Base-by-base conservation (phyloP, 2,329 filamentous ascomycete species). In the Cladorrhinum sp. region DNA sequence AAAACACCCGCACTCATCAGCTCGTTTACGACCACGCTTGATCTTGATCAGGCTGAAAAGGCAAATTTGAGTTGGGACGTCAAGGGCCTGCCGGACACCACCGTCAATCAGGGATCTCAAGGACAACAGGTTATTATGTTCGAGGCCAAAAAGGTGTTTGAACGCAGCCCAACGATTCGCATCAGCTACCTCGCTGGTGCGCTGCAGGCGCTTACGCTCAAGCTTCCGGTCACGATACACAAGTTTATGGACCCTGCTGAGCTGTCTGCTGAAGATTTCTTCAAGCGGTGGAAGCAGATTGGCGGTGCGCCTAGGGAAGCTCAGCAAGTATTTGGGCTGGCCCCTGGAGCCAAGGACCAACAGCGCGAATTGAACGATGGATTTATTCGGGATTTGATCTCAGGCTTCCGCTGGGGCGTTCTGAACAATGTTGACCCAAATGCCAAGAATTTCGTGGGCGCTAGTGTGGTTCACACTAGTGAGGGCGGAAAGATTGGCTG, bases 211-310 rank as follows among this genome's bases (percentile, higher is more conserved):
- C 80, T 98, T 41, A 99, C 95, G 0, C 79, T 99, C 45, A 93
- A 96, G 74, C 81, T 99, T 3, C 95, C 95, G 0, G 85, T 99
- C 3, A 80, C 91, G 0, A 85, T 93, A 57, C 93, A 98, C 76
- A 96, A 97, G 73, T 99, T 96, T 72, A 97, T 98, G 92, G 93
- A 97, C 64, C 86, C 91, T 0, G 93, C 95, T 0, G 89, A 95
- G 59, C 80, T 99, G 41, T 85, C 85, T 6, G 86, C 89, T 0
- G 95, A 99, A 56, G 95, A 99, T 72, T 99, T 98, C 77, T 99
- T 99, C 84, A 97, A 96, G 81, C 84, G 96, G 55, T 99, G 95
- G 95, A 96, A 96, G 81, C 95, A 99, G 77, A 98, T 99, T 68
- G 95, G 95, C 12, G 92, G 90, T 4, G 85, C 86, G 1, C 88